Base-by-base conservation (phyloP, 2,329 filamentous ascomycete genomes). In the Rutstroemia sp. region DNA sequence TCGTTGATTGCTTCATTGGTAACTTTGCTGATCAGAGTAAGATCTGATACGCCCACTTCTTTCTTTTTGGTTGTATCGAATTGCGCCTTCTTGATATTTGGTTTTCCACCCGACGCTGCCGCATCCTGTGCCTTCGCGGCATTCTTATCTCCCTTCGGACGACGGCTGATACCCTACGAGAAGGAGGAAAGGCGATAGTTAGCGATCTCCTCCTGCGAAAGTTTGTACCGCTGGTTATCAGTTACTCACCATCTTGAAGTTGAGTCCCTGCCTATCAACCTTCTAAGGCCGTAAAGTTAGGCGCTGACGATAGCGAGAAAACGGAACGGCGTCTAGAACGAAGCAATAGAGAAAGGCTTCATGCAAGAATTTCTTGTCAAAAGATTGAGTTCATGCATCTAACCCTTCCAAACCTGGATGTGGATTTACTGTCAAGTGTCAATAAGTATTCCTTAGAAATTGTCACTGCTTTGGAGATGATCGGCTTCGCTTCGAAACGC, bases 1-100 rank as follows among this genome's bases (percentile, higher is more conserved):
- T 97, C 94, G 76, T 99, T 99, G 79, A 99, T 99, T 60, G 92
- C 92, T 73, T 99, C 94, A 73, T 99, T 97, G 64, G 92, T 96
- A 63, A 99, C 95, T 74, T 97, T 97, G 79, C 92, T 96, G 70
- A 99, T 87, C 67, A 99, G 79, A 4, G 94, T 99, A 71, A 99
- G 81, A 79, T 99, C 94, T 55, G 94, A 96, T 54, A 99, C 94
- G 64, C 94, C 94, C 66, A 99, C 94, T 74, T 99, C 92, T 82
- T 96, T 97, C 85, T 97, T 99, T 81, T 97, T 97, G 63, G 86
- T 89, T 59, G 85, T 90, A 72, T 99, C 94, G 75, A 95, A 99
- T 60, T 89, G 90, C 62, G 94, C 94, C 77, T 97, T 97, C 75
- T 92, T 92, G 65, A 95, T 90, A 74, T 89, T 90, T 61, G 84